Conservation (phyloP, 371 early-diverging fungal species). For the Mucor mucedo region DNA sequence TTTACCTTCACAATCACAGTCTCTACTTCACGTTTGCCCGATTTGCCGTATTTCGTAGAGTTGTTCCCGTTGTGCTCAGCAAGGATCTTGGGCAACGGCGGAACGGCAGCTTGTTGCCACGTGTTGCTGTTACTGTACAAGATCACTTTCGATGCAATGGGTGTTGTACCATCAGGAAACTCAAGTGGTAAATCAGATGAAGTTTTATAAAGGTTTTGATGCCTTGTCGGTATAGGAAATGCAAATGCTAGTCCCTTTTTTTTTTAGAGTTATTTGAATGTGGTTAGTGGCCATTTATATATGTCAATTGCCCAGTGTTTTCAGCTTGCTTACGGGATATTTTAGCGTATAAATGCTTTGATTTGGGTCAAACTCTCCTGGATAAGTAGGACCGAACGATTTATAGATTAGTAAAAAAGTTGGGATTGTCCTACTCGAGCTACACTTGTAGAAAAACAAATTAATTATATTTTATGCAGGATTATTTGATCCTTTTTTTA, state of each 20-base stretch:
- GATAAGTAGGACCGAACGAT: conserved; percentile 75
- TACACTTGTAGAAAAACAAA: conserved; percentile 9
- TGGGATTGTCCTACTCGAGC: conserved; percentile 67
- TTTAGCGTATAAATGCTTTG: conserved; percentile 65
- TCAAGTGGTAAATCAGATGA: conserved; percentile 69
- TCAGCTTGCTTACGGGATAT: conserved; percentile 63
- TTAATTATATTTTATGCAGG: not conserved
- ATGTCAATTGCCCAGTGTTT: not conserved
- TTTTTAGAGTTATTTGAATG: not conserved
- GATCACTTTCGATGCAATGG: conserved; percentile 68
- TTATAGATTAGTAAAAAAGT: conserved; percentile 73
- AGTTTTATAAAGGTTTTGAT: conserved; percentile 51
- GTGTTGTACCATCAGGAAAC: conserved; percentile 80
- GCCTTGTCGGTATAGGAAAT: conserved; percentile 72
- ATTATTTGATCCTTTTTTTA: not conserved
- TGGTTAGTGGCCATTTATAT: not conserved
- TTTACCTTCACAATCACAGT: conserved; percentile 57
- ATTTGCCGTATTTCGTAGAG: conserved; percentile 41
- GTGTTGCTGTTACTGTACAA: conserved; percentile 53
- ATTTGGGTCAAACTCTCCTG: conserved; percentile 65
- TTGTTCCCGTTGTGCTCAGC: conserved; percentile 51
- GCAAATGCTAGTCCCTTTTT: conserved; percentile 71
- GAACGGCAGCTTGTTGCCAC: conserved; percentile 57
- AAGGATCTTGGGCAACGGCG: conserved; percentile 47
- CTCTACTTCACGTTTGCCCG: conserved; percentile 53